Evolutionary conservation across 352 stramenopile species (phyloP), one percentile per base, ranked within the genome.

Genomic region (Pythium rishiriense): DNA sequence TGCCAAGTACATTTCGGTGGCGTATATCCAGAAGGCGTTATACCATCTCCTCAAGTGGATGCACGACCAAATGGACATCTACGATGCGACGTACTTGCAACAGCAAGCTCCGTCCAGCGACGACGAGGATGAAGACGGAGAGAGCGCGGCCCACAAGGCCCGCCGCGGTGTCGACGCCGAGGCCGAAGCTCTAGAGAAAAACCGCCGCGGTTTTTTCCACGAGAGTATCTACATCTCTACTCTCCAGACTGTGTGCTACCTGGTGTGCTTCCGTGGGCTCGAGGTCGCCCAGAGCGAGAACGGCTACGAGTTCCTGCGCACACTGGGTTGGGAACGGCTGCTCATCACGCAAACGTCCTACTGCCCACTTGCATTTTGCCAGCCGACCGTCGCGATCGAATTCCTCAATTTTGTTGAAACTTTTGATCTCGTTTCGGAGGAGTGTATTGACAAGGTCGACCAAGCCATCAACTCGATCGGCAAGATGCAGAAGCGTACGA

Each of bases 221-320:
- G 83, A 89, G 59, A 83, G 70, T 52, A 94, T 88, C 53, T 93
- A 81, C 71, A 81, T 93, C 53, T 91, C 82, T 0, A 87, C 84
- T 42, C 72, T 97, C 37, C 97, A 99, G 75, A 96, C 96, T 17
- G 93, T 97, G 37, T 99, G 98, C 78, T 99, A 99, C 76, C 90
- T 99, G 43, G 83, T 99, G 72, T 99, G 96, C 69, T 99, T 99
- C 69, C 88, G 95, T 37, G 96, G 95, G n/a, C 73, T 93, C 37
- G 87, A 96, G 66, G 78, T 98, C 51, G 70, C 90, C 73, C 72
- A 88, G 48, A 76, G 57, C 29, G 78, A 85, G 24, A 79, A 83
- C 28, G 79, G 86, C 24, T 94, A 93, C 62, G 81, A 89, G 14
- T 94, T 93, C 55, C 62, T 94, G 67, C 84, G 83, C 9, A 90